These are phyloP conservation scores for Fusarium vanettenii DNA, from an alignment of 2,329 filamentous ascomycete genomes.

Conservation along the genomic window DNA sequence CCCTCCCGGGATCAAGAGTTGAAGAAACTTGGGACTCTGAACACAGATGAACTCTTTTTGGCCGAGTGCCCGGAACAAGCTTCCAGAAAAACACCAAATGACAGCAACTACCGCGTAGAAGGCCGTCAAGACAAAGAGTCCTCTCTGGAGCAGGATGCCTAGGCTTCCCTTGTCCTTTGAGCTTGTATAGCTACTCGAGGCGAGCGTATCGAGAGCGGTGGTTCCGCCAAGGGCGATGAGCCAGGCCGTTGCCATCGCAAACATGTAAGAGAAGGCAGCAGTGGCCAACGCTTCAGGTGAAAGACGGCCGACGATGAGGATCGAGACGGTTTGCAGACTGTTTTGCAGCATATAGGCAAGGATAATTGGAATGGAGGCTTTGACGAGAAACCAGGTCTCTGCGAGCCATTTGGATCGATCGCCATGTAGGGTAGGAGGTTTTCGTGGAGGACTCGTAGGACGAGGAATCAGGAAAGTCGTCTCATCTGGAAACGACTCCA, in stretches of 20 bases:
- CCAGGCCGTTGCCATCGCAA: conserved; percentile 90
- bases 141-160: conserved; percentile 81
- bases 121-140: conserved; percentile 75
- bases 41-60: conserved; percentile 82
- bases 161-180: conserved; percentile 82
- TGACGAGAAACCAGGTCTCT: conserved; percentile 64
- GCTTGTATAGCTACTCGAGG: conserved; percentile 84
- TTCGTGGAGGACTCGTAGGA: not conserved
- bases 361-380: conserved; percentile 80
- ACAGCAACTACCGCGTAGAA: conserved; percentile 80
- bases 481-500: conserved; percentile 29
- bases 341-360: conserved; percentile 88
- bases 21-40: conserved; percentile 79
- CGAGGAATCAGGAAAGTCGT: conserved; percentile 32
- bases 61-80: conserved; percentile 78
- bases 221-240: conserved; percentile 87
- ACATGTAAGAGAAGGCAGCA: conserved; percentile 92
- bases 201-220: conserved; percentile 86
- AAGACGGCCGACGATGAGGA: conserved; percentile 82
- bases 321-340: conserved; percentile 83
- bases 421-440: not conserved
- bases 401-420: conserved; percentile 33
- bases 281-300: conserved; percentile 84
- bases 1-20: conserved; percentile 80
- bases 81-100: conserved; percentile 81